Evolutionary conservation across 306 rosid species (phyloP), one percentile per base, ranked within the genome.

Genomic region (Cicer arietinum): DNA sequence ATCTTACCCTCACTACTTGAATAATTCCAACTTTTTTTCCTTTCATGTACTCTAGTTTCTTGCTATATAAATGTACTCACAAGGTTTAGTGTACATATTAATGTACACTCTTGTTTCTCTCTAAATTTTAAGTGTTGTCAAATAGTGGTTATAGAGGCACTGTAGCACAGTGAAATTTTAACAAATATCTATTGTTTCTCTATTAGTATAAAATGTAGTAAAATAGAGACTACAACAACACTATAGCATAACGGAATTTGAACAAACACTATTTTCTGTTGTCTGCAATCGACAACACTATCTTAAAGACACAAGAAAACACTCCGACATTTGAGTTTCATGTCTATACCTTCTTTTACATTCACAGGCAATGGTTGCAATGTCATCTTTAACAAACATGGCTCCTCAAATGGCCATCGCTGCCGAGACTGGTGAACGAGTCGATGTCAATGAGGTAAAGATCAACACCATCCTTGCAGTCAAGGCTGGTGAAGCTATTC

Each of bases 401-500:
- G 88, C 88, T 11, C 97, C 97, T 43, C 94, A 86, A 70, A 89
- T 86, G 64, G 97, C 97, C 3, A 85, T 91, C 37, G 25, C 91
- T 50, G 92, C 92, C 0, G 96, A 87, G 43, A 88, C 85, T 0
- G 98, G 97, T 2, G 94, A 90, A 41, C 84, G 74, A 13, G 87
- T 91, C 14, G 94, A 84, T 10, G 94, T 82, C 20, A 88, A 85
- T 52, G 92, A 87, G 81, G 97, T 94, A 13, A 82, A 87, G 77
- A 57, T 94, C 54, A 86, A 83, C 81, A 83, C 94, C 43, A 77
- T 87, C 40, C 83, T 94, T 6, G 91, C 94, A 0, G 86, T 91
- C n/a, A 94, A 88, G 82, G 89, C 97, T 4, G 97, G 98, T 16
- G 96, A 94, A 10, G 84, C 74, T n/a, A 83, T 94, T 41, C 98